Percentiles rank a stretch among this genome's conserved stretches.
Conservation (phyloP, 257 asterid species). For the Datura wrightii region DNA sequence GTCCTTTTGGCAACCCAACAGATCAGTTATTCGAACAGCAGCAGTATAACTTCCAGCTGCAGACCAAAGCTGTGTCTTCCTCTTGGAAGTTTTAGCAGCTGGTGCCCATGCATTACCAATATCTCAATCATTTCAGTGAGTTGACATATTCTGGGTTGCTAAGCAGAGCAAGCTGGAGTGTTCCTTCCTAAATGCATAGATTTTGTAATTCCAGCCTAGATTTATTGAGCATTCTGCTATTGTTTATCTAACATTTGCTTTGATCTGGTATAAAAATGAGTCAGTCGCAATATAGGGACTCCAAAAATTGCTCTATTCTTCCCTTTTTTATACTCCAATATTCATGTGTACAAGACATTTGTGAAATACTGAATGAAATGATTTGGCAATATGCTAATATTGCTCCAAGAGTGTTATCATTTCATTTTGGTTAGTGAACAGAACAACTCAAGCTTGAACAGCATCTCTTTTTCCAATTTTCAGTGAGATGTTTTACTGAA, state of each 20-base stretch:
- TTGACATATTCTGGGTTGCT: not conserved
- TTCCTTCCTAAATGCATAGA: conserved; percentile 3
- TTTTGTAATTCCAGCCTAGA: conserved; percentile 1
- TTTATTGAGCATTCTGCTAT: conserved; percentile 8
- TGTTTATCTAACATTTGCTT: not conserved
- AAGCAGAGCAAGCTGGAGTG: not conserved
- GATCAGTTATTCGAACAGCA: not conserved
- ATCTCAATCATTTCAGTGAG: not conserved
- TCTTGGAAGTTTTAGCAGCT: conserved; percentile 22
- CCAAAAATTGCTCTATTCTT: not conserved
- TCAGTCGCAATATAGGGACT: not conserved
- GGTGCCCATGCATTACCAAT: not conserved
- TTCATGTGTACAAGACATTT: conserved; percentile 22
- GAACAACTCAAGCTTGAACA: not conserved
- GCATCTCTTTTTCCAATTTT: not conserved
- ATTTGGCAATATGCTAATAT: not conserved
- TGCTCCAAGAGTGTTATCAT: not conserved
- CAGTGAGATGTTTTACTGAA: not conserved
- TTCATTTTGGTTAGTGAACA: not conserved
- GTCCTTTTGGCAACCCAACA: not conserved
- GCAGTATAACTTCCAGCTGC: not conserved
- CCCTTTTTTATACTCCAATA: not conserved
- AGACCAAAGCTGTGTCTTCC: not conserved
- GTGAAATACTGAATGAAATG: not conserved
- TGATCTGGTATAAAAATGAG: not conserved